A percentile compares a stretch with the other conserved stretches of the same genome.
phyloP scores from a whole-genome alignment of 2,329 filamentous ascomycete species.

The Calonectria hongkongensis region DNA sequence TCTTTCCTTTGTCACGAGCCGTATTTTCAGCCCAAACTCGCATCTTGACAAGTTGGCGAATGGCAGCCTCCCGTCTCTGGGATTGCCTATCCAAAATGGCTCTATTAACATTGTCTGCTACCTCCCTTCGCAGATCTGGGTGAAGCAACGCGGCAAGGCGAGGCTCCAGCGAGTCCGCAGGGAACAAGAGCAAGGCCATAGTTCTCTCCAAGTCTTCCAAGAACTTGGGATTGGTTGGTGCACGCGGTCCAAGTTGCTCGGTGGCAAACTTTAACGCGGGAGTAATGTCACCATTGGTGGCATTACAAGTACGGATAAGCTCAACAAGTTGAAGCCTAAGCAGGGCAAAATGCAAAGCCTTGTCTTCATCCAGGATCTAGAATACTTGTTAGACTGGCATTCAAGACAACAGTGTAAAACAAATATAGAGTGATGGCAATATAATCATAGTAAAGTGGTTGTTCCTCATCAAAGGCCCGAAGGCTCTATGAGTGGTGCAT shows the following conservation, averaged over 20 bases:
- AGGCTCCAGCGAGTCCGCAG: slow-evolving; percentile 85
- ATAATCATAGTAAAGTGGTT: slow-evolving; percentile 73
- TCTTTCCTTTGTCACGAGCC: slow-evolving; percentile 63
- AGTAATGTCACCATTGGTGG: slow-evolving; percentile 81
- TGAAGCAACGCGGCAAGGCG: slow-evolving; percentile 86
- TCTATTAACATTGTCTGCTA: slow-evolving; percentile 93
- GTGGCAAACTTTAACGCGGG: slow-evolving; percentile 92
- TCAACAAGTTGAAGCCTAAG: slow-evolving; percentile 95
- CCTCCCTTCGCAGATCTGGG: slow-evolving; percentile 84
- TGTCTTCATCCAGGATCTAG: slow-evolving; percentile 90
- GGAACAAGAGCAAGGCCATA: slow-evolving; percentile 93
- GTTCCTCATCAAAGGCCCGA: slow-evolving; percentile 93
- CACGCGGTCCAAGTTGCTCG: slow-evolving; percentile 89
- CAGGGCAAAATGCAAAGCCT: slow-evolving; percentile 90
- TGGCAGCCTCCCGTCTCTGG: slow-evolving; percentile 84
- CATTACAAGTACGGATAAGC: slow-evolving; percentile 86
- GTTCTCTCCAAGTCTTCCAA: slow-evolving; percentile 92
- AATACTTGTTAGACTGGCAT: slow-evolving; percentile 38
- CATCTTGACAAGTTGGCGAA: slow-evolving; percentile 87
- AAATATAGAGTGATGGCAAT: slow-evolving; percentile 26
- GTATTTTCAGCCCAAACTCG: slow-evolving; percentile 88
- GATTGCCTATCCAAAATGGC: slow-evolving; percentile 87
- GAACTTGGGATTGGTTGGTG: slow-evolving; percentile 87
- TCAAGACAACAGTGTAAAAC: slow-evolving; percentile 9
- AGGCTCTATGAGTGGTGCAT: slow-evolving; percentile 99